These are phyloP conservation scores for Fragaria ananassa DNA, from an alignment of 306 rosid genomes.

Conservation along the genomic window DNA sequence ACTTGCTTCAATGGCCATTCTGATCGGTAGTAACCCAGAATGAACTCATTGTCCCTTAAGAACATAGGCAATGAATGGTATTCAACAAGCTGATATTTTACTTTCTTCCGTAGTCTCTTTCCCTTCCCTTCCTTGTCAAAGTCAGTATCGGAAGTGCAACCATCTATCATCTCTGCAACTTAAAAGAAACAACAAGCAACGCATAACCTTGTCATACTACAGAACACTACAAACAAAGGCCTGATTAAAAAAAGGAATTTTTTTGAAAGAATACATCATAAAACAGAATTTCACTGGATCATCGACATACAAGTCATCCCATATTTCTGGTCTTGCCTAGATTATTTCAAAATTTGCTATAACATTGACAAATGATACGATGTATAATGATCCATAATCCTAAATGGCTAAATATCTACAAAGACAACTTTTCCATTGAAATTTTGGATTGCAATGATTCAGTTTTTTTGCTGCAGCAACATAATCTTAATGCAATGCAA, in stretches of 20 bases:
- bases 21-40: constrained; percentile 50
- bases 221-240: background rate
- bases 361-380: background rate
- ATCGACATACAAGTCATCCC: background rate
- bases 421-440: background rate
- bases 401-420: background rate
- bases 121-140: constrained; percentile 36
- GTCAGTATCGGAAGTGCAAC: constrained; percentile 17
- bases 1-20: constrained; percentile 64
- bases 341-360: background rate
- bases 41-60: constrained; percentile 59
- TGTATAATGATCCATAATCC: background rate
- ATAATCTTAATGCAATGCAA: background rate
- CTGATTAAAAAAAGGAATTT: background rate
- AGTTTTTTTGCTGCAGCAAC: background rate
- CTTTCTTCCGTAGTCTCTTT: constrained; percentile 35
- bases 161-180: constrained; percentile 35
- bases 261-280: background rate
- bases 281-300: background rate
- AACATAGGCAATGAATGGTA: constrained; percentile 51
- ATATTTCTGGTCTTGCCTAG: background rate
- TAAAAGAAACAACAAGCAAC: constrained; percentile 9
- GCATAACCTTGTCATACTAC: background rate
- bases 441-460: background rate
- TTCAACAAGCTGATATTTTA: constrained; percentile 50